Evolutionary conservation across 805 yeast species (phyloP).

Genomic region (Suhomyces vadensis): DNA sequence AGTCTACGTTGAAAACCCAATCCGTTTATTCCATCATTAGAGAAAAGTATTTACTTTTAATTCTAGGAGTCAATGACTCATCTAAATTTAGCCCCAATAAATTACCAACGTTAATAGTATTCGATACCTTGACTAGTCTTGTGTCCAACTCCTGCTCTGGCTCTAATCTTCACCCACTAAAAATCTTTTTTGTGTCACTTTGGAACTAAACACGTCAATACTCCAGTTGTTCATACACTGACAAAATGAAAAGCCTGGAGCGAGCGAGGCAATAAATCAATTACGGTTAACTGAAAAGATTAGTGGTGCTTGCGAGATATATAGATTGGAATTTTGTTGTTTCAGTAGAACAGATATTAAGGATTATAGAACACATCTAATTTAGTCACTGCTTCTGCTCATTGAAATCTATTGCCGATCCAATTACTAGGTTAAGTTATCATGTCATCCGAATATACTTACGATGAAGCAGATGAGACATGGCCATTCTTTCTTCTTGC

Average conservation of each 20-base stretch:
- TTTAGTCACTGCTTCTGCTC: too few relatives aligned
- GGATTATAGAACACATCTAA: background rate
- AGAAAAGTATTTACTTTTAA: constrained; percentile 11
- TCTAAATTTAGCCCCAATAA: background rate
- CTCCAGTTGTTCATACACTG: constrained; percentile 5
- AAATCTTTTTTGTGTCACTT: constrained; percentile 7
- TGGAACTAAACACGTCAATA: constrained; percentile 8
- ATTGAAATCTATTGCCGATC: background rate
- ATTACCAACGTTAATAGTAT: background rate
- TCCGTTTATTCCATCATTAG: constrained; percentile 96
- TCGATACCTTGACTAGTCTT: too few relatives aligned
- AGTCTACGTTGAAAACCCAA: constrained; percentile 95
- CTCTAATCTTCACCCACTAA: background rate
- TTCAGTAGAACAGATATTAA: background rate
- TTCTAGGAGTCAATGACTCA: constrained; percentile 5
- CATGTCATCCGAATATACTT: constrained; percentile 59
- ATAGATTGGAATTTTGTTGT: background rate
- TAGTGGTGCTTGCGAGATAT: background rate
- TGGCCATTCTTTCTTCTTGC: constrained; percentile 92
- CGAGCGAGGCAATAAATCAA: background rate
- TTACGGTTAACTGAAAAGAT: background rate
- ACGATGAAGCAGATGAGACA: constrained; percentile 86
- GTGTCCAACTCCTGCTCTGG: background rate
- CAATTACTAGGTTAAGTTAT: background rate
- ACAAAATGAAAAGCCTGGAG: background rate